These are phyloP conservation scores for Blepharisma undulans DNA, from an alignment of 169 alveolate genomes.

Conservation along the genomic window DNA sequence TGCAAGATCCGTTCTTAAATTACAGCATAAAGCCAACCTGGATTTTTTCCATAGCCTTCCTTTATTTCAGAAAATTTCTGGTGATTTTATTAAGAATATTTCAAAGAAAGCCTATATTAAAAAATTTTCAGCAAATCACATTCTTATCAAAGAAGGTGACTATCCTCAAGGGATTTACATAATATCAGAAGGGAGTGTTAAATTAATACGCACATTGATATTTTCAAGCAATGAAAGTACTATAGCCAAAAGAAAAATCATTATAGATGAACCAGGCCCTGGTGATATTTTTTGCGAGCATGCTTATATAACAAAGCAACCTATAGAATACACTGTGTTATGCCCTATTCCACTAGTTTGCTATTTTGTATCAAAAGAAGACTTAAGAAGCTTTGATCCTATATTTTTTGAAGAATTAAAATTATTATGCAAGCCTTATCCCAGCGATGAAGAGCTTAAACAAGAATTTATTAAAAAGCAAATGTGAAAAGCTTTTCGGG, in stretches of 20 bases:
- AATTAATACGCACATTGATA: not conserved
- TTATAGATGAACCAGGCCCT: constrained; percentile 19
- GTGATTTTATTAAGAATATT: not conserved
- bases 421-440: constrained; percentile 28
- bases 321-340: not conserved
- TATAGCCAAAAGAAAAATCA: not conserved
- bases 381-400: not conserved
- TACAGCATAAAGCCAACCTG: not conserved
- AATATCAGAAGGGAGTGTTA: constrained; percentile 4
- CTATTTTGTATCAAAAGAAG: not conserved
- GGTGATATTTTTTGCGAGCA: constrained; percentile 28
- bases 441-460: not conserved
- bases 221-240: not conserved
- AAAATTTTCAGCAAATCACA: not conserved
- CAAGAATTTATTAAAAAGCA: not conserved
- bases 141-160: constrained; percentile 2
- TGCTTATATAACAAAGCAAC: not conserved
- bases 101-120: not conserved
- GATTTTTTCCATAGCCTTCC: not conserved
- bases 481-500: not conserved
- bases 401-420: not conserved
- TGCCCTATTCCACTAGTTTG: not conserved
- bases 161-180: constrained; percentile 23
- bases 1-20: not conserved
- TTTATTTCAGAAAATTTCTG: not conserved